phyloP scores from a whole-genome alignment of 108 stramenopile genomes.

The Bacterosira constricta region DNA sequence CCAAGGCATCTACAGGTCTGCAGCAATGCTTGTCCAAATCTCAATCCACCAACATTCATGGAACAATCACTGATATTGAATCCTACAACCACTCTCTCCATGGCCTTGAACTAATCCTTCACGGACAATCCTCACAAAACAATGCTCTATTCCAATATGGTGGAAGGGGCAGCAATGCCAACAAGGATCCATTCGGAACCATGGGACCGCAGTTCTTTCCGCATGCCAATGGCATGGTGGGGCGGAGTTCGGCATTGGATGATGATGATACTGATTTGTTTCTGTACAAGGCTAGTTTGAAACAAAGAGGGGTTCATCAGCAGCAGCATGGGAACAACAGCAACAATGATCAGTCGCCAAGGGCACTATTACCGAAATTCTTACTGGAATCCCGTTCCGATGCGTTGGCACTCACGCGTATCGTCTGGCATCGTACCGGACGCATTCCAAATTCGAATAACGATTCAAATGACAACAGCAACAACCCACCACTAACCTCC shows the following conservation, averaged over 20 bases:
- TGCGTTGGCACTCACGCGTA: constrained; percentile 44
- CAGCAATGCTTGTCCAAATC: constrained; percentile 2
- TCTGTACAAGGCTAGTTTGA: constrained; percentile 31
- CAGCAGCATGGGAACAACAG: background rate
- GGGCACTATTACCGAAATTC: constrained; percentile 40
- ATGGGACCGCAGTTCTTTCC: constrained; percentile 90
- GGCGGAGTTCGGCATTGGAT: constrained; percentile 43
- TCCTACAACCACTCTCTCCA: constrained; percentile 50
- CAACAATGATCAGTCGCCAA: constrained; percentile 32
- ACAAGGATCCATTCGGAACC: constrained; percentile 39
- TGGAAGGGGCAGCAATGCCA: constrained; percentile 35
- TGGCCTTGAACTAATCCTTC: constrained; percentile 42
- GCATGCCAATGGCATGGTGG: constrained; percentile 88
- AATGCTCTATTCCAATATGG: constrained; percentile 14
- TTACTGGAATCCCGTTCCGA: constrained; percentile 46
- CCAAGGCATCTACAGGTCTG: constrained; percentile 39
- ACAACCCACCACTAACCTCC: constrained; percentile 32
- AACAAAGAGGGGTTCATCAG: background rate
- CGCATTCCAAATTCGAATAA: constrained; percentile 17
- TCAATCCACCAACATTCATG: background rate
- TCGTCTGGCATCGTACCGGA: constrained; percentile 42
- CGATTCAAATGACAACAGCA: constrained; percentile 2
- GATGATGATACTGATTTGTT: constrained; percentile 48
- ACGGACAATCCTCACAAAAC: constrained; percentile 40
- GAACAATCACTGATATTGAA: constrained; percentile 20